phyloP scores from a whole-genome alignment of 2,329 filamentous ascomycete genomes.

The Sporothrix curviconia region DNA sequence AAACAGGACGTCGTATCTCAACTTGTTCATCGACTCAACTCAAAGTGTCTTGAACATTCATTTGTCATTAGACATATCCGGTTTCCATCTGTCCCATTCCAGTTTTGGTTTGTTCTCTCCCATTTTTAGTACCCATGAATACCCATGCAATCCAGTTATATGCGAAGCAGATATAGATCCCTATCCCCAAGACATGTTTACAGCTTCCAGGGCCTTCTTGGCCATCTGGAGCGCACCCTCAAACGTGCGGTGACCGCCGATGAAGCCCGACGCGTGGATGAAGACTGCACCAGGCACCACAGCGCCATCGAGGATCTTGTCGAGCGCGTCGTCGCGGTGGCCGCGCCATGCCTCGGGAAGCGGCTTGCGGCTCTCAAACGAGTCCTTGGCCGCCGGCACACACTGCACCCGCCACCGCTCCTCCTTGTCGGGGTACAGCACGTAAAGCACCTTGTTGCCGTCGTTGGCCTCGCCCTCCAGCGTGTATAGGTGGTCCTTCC shows the following conservation, averaged over 20 bases:
- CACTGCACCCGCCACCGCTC: slow-evolving; percentile 91
- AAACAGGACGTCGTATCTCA: too few relatives aligned
- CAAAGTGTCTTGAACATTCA: too few relatives aligned
- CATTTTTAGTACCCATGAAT: too few relatives aligned
- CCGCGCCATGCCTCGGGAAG: slow-evolving; percentile 90
- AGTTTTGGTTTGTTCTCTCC: background rate
- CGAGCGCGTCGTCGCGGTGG: slow-evolving; percentile 77
- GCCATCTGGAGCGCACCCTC: slow-evolving; percentile 86
- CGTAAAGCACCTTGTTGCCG: slow-evolving; percentile 84
- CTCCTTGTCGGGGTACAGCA: slow-evolving; percentile 67
- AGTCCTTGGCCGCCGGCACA: slow-evolving; percentile 77
- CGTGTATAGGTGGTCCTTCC: slow-evolving; percentile 93
- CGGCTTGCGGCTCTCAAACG: slow-evolving; percentile 86
- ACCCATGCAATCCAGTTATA: too few relatives aligned
- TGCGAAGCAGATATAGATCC: too few relatives aligned
- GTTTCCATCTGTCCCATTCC: too few relatives aligned
- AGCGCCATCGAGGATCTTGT: slow-evolving; percentile 56
- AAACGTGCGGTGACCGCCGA: slow-evolving; percentile 88
- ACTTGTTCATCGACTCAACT: too few relatives aligned
- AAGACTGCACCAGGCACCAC: slow-evolving; percentile 75
- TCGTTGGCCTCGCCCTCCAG: slow-evolving; percentile 58
- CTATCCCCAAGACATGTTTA: slow-evolving; percentile 18
- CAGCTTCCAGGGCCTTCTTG: slow-evolving; percentile 57
- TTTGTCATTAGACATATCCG: too few relatives aligned
- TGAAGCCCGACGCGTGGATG: slow-evolving; percentile 91